Conservation (phyloP, 2,329 filamentous ascomycete genomes). For the Microthyrium microscopicum region DNA sequence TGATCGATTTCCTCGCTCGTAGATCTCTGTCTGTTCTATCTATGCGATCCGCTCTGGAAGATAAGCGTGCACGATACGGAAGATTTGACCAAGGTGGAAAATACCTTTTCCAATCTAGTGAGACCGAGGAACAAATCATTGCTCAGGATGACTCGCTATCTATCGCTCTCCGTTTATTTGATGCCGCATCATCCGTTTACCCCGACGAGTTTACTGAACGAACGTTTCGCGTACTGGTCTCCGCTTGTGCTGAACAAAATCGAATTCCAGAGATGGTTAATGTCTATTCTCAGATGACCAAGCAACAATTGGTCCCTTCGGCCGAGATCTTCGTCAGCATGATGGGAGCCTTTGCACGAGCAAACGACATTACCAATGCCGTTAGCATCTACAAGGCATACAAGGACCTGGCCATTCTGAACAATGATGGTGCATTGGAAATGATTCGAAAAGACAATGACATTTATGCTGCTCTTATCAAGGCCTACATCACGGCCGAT, state of each 20-base stretch:
- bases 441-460: constrained; percentile 61
- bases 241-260: constrained; percentile 69
- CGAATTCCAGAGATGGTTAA: constrained; percentile 77
- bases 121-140: constrained; percentile 73
- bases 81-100: constrained; percentile 69
- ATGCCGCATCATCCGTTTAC: constrained; percentile 50
- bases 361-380: constrained; percentile 68
- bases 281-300: constrained; percentile 84
- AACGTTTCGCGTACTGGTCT: constrained; percentile 72
- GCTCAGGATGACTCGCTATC: constrained; percentile 74
- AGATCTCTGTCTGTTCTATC: constrained; percentile 64
- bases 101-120: constrained; percentile 78
- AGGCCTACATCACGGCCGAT: constrained; percentile 69
- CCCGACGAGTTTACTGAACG: constrained; percentile 55
- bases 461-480: constrained; percentile 83
- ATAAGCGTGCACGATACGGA: constrained; percentile 70
- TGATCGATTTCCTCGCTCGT: constrained; percentile 67
- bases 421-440: constrained; percentile 56
- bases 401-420: constrained; percentile 67
- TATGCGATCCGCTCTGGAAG: constrained; percentile 57
- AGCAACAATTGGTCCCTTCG: constrained; percentile 53
- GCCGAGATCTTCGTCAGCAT: constrained; percentile 78
- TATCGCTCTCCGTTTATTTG: constrained; percentile 73
- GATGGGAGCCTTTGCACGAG: constrained; percentile 81
- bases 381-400: constrained; percentile 96